Base-by-base conservation (phyloP, 2,329 filamentous ascomycete genomes). In the Monilinia polystroma region DNA sequence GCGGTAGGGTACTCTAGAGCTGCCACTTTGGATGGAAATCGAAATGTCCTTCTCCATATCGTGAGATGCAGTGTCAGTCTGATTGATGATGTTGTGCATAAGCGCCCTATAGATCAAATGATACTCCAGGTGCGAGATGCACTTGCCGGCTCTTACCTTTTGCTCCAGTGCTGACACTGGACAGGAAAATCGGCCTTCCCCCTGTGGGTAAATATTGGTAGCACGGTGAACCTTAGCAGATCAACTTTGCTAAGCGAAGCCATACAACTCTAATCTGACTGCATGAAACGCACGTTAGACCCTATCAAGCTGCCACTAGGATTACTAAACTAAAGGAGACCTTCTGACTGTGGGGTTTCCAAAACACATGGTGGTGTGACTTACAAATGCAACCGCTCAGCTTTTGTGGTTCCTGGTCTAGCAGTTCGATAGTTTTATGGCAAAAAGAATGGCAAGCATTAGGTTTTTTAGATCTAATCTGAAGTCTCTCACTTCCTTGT, bases 31-130 rank as follows among this genome's bases (percentile, higher is more conserved):
- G 41, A 43, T 43, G 12, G 41, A 16, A 41, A 41, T 14, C 12
- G 12, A 41, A 41, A 43, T 43, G 41, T 43, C 41, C 41, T 16
- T 43, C 8, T 14, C 38, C 38, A 41, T 41, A 41, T 41, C 38
- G 38, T 41, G 38, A 43, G 41, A 20, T 10, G 12, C 56, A 47
- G 20, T 23, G 12, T 10, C 18, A 16, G 56, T 29, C 29, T 59
- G 26, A 65, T 59, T 59, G 41, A 65, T 59, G 63, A 65, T 59
- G 63, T 32, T 65, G 63, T 59, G 54, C 63, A 59, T 65, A 23
- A 65, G 63, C 63, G 63, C 63, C 63, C 63, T 65, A 65, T 32
- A 10, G 12, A 49, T 47, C 58, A 35, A 35, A 32, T 14, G 29
- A 26, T 10, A 18, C 29, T n/a, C 23, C 47, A n/a, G 35, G 20